These are phyloP conservation scores for Acanthamoeba lenticulata DNA, from an alignment of 208 protist species.

Conservation along the genomic window DNA sequence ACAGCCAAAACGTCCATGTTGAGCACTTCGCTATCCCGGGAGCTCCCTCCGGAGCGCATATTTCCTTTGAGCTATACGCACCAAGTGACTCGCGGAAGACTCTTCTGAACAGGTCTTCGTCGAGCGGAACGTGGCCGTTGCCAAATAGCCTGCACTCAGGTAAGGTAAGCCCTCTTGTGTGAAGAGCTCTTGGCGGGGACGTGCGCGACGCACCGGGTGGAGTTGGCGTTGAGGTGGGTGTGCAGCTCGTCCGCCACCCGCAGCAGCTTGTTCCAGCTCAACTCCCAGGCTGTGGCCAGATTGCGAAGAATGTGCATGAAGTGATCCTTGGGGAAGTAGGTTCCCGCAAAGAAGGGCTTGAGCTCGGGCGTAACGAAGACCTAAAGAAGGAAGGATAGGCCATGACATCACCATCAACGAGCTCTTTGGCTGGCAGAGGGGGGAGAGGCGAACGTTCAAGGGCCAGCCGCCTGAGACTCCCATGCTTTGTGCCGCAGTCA, in stretches of 20 bases:
- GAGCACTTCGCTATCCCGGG: too few relatives aligned
- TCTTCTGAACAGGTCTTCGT: neutral
- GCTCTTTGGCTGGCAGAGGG: neutral
- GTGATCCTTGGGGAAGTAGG: slow-evolving; percentile 65
- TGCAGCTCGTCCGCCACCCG: slow-evolving; percentile 35
- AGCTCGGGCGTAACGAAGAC: slow-evolving; percentile 57
- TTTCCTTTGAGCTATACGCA: neutral
- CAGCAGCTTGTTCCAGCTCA: neutral
- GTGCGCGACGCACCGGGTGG: neutral
- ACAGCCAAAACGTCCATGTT: too few relatives aligned
- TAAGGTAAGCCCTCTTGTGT: neutral
- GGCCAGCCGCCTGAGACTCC: slow-evolving; percentile 70
- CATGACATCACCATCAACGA: neutral
- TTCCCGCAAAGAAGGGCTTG: slow-evolving; percentile 66
- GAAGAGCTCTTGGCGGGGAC: neutral
- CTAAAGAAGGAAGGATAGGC: neutral
- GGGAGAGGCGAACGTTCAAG: slow-evolving; percentile 45
- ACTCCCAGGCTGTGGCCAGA: neutral
- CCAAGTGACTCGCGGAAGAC: neutral
- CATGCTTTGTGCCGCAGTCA: slow-evolving; percentile 65
- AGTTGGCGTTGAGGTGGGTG: slow-evolving; percentile 25
- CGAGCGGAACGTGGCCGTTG: slow-evolving; percentile 15
- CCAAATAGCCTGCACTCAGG: neutral
- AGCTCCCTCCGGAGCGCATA: too few relatives aligned
- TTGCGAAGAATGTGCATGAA: slow-evolving; percentile 15